A percentile compares a stretch with the other conserved stretches of the same genome.
These are phyloP conservation scores for Metarhizium sp. DNA, from an alignment of 2,329 filamentous ascomycete species.

Conservation along the genomic window DNA sequence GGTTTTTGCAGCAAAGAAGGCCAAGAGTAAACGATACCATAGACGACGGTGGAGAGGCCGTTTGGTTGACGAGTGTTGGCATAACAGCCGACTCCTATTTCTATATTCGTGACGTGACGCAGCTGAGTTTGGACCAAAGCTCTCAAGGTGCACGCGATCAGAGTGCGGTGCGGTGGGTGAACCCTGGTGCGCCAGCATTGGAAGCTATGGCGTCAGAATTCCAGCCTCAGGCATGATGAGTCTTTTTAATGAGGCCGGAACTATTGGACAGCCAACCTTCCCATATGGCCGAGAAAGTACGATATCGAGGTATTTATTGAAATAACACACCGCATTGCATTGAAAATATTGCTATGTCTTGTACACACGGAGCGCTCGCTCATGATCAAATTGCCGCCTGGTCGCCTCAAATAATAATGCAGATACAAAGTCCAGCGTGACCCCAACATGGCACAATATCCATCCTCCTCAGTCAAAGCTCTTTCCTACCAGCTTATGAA, in stretches of 20 bases:
- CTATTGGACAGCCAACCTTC: no score
- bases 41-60: neutral
- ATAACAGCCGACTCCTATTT: no score
- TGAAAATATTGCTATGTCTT: no score
- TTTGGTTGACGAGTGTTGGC: no score
- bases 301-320: no score
- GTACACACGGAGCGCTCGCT: neutral
- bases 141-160: neutral
- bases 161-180: neutral
- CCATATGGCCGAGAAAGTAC: no score
- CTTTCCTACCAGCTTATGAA: neutral
- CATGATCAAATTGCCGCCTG: neutral
- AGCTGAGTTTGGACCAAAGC: neutral
- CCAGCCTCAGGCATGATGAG: conserved; percentile 3
- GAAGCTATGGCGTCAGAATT: conserved; percentile 7
- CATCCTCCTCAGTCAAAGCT: neutral
- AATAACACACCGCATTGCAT: no score
- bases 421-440: neutral
- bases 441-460: neutral
- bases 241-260: no score
- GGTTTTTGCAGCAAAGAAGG: neutral
- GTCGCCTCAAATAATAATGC: neutral
- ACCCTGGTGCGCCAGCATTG: conserved; percentile 2
- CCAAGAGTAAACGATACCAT: neutral
- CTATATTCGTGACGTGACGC: neutral